Evolutionary conservation across 2,329 filamentous ascomycete species (phyloP), one percentile per base, ranked within the genome.

Genomic region (Pseudogymnoascus sp.): DNA sequence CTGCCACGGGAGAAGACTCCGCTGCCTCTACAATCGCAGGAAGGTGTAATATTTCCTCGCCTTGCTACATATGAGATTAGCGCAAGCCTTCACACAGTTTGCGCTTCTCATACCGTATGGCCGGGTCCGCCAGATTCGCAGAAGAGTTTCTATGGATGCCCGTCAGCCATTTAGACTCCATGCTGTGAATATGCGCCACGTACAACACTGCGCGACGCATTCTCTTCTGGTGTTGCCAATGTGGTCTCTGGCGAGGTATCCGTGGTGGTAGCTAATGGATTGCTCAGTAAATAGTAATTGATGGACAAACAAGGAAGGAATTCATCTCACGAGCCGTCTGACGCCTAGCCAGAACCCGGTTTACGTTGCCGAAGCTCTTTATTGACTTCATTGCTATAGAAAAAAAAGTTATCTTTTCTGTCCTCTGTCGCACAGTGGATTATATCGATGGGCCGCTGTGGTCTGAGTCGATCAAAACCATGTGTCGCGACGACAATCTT

Each of bases 21-120:
- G 93, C 93, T 61, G 89, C 86, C 73, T 97, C 95, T 78, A 99
- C 95, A 69, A 99, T 97, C 64, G 88, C 85, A 7, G 95, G 95
- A 37, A 97, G 88, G 73, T 93, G 91, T 65, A 96, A 87, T 67
- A 96, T 92, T 79, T 97, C 95, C 75, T 96, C 90, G 73, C 88
- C 90, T 83, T 91, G 75, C 18, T 31, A 34, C 34, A 25, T 28
- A 11, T 42, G 36, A 67, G 37, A 69, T 64, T 44, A 42, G 53
- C 66, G 50, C 18, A 36, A 38, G 28, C 28, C 50, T 18, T 56
- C 25, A 10, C 25, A 56, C n/a, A 18, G n/a, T 56, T 10, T 21
- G 25, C 4, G 28, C 28, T 21, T 56, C 50, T 56, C 77, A 64
- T 81, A 85, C 81, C 69, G 81, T 75, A 68, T 80, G 78, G 71